These are phyloP conservation scores for Xylaria telfairii DNA, from an alignment of 495 filamentous ascomycete species.

Conservation along the genomic window DNA sequence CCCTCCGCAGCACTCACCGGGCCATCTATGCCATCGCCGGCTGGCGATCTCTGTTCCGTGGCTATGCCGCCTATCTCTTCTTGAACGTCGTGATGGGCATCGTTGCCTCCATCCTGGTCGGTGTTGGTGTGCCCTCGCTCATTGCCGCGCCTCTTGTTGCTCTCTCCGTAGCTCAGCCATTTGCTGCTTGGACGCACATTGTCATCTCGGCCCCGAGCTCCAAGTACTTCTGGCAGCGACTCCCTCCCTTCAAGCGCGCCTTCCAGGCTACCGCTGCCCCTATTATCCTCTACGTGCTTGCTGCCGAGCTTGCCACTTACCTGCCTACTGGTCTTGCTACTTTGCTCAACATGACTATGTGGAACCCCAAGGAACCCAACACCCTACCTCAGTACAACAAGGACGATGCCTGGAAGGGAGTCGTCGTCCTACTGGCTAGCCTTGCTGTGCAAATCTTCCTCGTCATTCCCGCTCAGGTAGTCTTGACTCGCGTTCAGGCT, in stretches of 20 bases:
- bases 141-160: constrained; percentile 44
- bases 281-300: constrained; percentile 42
- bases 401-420: constrained; percentile 41
- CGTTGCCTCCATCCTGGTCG: constrained; percentile 32
- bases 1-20: constrained; percentile 49
- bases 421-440: constrained; percentile 36
- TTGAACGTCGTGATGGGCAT: constrained; percentile 25
- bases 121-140: constrained; percentile 32
- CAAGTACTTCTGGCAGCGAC: constrained; percentile 48
- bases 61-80: constrained; percentile 39
- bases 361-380: constrained; percentile 30
- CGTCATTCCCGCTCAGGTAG: constrained; percentile 49
- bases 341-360: constrained; percentile 39
- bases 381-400: constrained; percentile 29
- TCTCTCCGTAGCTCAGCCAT: constrained; percentile 45
- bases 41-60: constrained; percentile 49
- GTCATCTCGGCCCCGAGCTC: constrained; percentile 49
- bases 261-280: constrained; percentile 53
- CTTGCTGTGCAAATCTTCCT: constrained; percentile 41
- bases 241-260: constrained; percentile 50
- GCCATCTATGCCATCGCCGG: constrained; percentile 45
- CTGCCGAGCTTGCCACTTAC: constrained; percentile 32
- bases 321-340: constrained; percentile 37
- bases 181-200: constrained; percentile 52
- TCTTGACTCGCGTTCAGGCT: constrained; percentile 56